phyloP scores from a whole-genome alignment of 2,329 filamentous ascomycete genomes.

The Bisporella sp. region DNA sequence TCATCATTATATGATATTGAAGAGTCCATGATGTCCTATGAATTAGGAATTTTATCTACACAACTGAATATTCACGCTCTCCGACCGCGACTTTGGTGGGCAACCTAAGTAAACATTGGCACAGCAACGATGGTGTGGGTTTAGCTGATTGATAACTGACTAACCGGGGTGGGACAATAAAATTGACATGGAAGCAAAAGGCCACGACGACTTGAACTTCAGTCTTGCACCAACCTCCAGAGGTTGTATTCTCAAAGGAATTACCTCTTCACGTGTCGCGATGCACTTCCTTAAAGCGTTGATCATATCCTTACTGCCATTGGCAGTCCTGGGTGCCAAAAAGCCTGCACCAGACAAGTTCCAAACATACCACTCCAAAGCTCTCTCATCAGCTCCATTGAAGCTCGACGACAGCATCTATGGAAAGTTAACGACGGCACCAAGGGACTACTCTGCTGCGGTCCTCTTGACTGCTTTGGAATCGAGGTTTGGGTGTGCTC shows the following conservation, averaged over 20 bases:
- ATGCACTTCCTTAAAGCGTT: conserved; percentile 66
- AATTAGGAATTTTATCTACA: background rate
- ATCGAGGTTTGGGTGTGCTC: conserved; percentile 70
- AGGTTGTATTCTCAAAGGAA: background rate
- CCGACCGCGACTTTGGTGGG: background rate
- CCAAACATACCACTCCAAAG: conserved; percentile 61
- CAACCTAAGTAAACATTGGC: background rate
- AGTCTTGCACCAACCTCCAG: background rate
- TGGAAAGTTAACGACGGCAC: conserved; percentile 64
- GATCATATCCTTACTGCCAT: conserved; percentile 54
- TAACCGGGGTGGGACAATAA: too few species aligned
- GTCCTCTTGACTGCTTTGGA: conserved; percentile 86
- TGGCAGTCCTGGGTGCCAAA: conserved; percentile 56
- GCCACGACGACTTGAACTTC: conserved; percentile 2
- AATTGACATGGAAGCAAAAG: background rate
- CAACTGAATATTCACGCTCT: background rate
- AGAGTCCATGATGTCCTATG: conserved; percentile 19
- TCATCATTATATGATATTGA: conserved; percentile 22
- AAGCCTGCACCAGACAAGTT: conserved; percentile 62
- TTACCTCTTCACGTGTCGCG: conserved; percentile 24
- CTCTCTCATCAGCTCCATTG: conserved; percentile 58
- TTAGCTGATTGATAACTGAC: too few species aligned
- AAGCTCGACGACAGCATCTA: conserved; percentile 75
- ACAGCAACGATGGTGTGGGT: too few species aligned
- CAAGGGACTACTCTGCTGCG: conserved; percentile 76